phyloP scores from a whole-genome alignment of 345 rosid genomes.

The Acer saccharum region DNA sequence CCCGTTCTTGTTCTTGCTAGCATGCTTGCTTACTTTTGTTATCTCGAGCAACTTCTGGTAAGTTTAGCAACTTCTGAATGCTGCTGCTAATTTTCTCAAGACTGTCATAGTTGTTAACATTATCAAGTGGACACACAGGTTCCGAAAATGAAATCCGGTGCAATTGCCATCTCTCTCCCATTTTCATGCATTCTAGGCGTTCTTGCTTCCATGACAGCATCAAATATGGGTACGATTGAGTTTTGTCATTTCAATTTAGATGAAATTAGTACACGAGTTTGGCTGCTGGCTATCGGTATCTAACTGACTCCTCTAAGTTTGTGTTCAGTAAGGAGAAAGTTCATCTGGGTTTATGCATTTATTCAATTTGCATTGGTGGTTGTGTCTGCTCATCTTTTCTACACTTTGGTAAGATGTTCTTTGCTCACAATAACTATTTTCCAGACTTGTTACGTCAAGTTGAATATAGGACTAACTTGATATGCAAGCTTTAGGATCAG shows the following conservation, averaged over 20 bases:
- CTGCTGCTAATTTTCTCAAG: neutral
- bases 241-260: neutral
- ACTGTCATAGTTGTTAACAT: constrained; percentile 10
- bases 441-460: neutral
- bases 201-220: constrained; percentile 90
- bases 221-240: constrained; percentile 78
- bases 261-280: neutral
- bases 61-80: constrained; percentile 24
- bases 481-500: neutral
- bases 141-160: constrained; percentile 75
- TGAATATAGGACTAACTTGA: too few species aligned
- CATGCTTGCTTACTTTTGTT: constrained; percentile 98
- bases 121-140: constrained; percentile 41
- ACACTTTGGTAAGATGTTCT: constrained; percentile 58
- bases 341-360: constrained; percentile 73
- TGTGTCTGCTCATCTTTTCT: constrained; percentile 74
- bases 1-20: constrained; percentile 88
- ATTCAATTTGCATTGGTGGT: constrained; percentile 71
- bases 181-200: constrained; percentile 91
- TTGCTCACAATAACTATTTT: neutral
- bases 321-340: constrained; percentile 57
- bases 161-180: constrained; percentile 91
- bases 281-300: neutral
- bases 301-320: constrained; percentile 17
- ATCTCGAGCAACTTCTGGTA: constrained; percentile 96